Evolutionary conservation across 805 yeast genomes (phyloP).

Genomic region (Candida dajiaensis): DNA sequence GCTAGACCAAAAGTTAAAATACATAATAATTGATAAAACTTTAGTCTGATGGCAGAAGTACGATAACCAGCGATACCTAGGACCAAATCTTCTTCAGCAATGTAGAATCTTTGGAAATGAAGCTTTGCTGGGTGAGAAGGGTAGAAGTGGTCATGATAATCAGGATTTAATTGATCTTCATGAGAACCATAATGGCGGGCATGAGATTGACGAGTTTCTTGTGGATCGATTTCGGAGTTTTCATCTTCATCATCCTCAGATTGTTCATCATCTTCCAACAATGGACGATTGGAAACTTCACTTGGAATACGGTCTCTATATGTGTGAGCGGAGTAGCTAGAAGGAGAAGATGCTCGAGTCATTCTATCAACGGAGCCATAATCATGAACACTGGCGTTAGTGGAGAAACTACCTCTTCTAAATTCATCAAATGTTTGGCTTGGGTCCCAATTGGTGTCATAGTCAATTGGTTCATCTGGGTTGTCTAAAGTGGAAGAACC

Average conservation of each 20-base stretch:
- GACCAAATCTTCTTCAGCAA: conserved; percentile 93
- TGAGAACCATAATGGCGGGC: conserved; percentile 14
- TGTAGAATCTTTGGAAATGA: conserved; percentile 73
- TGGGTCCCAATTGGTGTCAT: conserved; percentile 68
- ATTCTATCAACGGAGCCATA: conserved; percentile 17
- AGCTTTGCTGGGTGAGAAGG: conserved; percentile 37
- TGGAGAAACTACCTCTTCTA: conserved; percentile 29
- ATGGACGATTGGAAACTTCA: conserved; percentile 27
- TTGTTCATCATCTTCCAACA: conserved; percentile 22
- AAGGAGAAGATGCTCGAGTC: conserved; percentile 23
- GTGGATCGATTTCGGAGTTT: conserved; percentile 24
- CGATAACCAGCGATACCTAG: conserved; percentile 90
- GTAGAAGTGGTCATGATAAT: conserved; percentile 39
- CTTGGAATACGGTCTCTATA: conserved; percentile 34
- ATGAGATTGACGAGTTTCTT: conserved; percentile 14
- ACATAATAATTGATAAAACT: conserved; percentile 49
- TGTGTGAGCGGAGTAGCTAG: conserved; percentile 30
- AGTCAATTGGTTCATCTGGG: conserved; percentile 49
- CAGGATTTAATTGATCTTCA: conserved; percentile 22
- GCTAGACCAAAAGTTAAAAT: conserved; percentile 62
- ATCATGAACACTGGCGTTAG: conserved; percentile 16
- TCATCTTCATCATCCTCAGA: conserved; percentile 30
- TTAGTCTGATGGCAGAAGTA: conserved; percentile 40
- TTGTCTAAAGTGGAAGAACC: conserved; percentile 77
- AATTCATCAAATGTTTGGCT: conserved; percentile 42